A percentile compares a stretch with the other conserved stretches of the same genome.
phyloP scores from a whole-genome alignment of 192 early-diverging fungal genomes.

The Podila epigama region DNA sequence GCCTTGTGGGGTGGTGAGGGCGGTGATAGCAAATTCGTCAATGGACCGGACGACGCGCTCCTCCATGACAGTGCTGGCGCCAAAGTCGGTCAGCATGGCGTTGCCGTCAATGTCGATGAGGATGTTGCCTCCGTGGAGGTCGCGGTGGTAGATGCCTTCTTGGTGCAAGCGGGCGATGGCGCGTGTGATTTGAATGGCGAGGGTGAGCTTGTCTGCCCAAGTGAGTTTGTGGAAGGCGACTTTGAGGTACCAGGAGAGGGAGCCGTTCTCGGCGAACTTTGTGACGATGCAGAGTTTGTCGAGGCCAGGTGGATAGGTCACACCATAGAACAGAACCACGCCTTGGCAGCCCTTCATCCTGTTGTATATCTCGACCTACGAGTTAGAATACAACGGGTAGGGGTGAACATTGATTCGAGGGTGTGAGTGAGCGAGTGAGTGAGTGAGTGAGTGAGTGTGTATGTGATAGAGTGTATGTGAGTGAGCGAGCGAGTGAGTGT shows the following conservation, averaged over 20 bases:
- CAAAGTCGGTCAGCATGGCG: conserved; percentile 44
- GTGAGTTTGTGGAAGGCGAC: conserved; percentile 25
- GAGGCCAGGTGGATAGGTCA: conserved; percentile 42
- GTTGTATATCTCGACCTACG: conserved; percentile 39
- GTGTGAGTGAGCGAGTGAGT: background rate
- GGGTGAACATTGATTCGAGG: background rate
- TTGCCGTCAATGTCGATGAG: conserved; percentile 31
- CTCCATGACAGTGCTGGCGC: conserved; percentile 34
- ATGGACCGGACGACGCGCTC: conserved; percentile 17
- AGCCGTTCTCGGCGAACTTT: conserved; percentile 45
- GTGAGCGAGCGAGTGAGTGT: background rate
- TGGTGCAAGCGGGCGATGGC: conserved; percentile 37
- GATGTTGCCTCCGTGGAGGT: conserved; percentile 49
- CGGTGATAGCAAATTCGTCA: conserved; percentile 14
- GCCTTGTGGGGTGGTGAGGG: conserved; percentile 14
- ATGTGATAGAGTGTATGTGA: background rate
- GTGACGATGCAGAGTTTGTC: conserved; percentile 43
- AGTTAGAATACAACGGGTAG: background rate
- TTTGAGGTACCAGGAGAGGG: conserved; percentile 43
- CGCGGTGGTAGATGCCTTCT: conserved; percentile 41
- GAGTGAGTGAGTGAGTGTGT: background rate
- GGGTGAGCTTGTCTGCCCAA: conserved; percentile 30
- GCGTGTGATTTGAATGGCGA: conserved; percentile 38
- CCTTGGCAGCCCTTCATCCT: conserved; percentile 26
- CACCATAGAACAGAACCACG: conserved; percentile 37